Evolutionary conservation across 2,329 filamentous ascomycete genomes (phyloP).

Genomic region (Lasiodiplodia hormozganensis): DNA sequence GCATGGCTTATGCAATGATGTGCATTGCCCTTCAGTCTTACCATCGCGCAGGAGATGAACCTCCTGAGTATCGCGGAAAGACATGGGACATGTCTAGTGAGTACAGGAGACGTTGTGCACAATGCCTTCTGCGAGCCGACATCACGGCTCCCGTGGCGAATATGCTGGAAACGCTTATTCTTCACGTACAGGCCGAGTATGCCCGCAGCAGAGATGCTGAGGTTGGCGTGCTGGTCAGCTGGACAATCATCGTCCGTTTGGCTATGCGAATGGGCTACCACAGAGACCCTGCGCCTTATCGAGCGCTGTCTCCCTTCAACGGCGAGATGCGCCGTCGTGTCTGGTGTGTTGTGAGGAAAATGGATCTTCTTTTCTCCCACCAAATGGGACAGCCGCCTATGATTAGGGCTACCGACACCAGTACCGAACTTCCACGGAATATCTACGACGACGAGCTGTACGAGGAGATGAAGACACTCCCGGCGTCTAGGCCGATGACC

Average conservation of each 20-base stretch:
- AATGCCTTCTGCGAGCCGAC: conserved; percentile 77
- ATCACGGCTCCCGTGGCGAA: conserved; percentile 77
- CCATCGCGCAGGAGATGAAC: conserved; percentile 79
- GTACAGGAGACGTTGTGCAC: conserved; percentile 75
- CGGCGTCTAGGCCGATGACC: conserved; percentile 69
- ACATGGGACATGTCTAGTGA: conserved; percentile 57
- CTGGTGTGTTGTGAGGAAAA: conserved; percentile 74
- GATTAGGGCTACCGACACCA: conserved; percentile 76
- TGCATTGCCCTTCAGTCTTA: conserved; percentile 81
- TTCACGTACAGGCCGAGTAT: conserved; percentile 79
- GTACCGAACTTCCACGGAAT: conserved; percentile 77
- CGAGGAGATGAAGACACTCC: conserved; percentile 70
- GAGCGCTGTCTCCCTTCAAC: conserved; percentile 74
- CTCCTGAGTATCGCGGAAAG: conserved; percentile 76
- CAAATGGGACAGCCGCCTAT: conserved; percentile 69
- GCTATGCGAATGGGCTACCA: conserved; percentile 81
- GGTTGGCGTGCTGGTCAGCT: conserved; percentile 67
- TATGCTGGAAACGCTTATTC: conserved; percentile 78
- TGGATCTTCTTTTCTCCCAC: conserved; percentile 79
- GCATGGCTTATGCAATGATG: conserved; percentile 77
- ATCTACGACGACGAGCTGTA: conserved; percentile 82
- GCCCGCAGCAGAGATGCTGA: conserved; percentile 77
- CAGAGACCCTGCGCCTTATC: conserved; percentile 77
- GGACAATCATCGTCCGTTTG: conserved; percentile 65
- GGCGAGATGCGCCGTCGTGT: conserved; percentile 72